Evolutionary conservation across 306 rosid species (phyloP).

Genomic region (Vicia faba): DNA sequence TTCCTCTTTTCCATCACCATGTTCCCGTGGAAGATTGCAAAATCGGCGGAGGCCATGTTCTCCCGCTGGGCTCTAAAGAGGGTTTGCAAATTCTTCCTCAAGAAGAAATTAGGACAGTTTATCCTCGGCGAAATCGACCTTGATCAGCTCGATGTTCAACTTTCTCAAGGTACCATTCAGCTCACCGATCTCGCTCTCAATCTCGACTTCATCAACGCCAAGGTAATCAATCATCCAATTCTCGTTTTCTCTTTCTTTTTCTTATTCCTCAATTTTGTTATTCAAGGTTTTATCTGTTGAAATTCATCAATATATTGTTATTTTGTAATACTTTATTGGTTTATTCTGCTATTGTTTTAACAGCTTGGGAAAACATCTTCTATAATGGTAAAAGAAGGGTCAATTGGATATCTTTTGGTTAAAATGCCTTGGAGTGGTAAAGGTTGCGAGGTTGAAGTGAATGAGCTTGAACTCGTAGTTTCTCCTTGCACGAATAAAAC

Average conservation of each 20-base stretch:
- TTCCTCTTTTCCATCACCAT: constrained; percentile 44
- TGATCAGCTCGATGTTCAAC: constrained; percentile 91
- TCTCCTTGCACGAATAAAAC: constrained; percentile 49
- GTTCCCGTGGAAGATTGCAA: constrained; percentile 87
- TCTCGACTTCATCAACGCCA: constrained; percentile 73
- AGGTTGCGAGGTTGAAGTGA: constrained; percentile 87
- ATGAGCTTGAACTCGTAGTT: constrained; percentile 84
- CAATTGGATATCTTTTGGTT: constrained; percentile 72
- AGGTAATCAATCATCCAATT: constrained; percentile 43
- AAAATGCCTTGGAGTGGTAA: constrained; percentile 89
- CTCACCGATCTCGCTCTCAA: constrained; percentile 90
- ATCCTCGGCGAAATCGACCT: constrained; percentile 85
- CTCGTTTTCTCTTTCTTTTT: background rate
- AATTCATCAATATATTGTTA: background rate
- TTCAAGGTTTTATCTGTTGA: too few species aligned
- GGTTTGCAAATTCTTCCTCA: constrained; percentile 79
- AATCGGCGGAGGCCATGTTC: constrained; percentile 95
- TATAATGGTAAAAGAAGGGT: constrained; percentile 76
- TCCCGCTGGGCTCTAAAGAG: constrained; percentile 86
- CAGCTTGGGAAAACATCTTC: constrained; percentile 65
- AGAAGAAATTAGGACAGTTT: constrained; percentile 92
- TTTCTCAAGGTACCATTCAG: constrained; percentile 80
- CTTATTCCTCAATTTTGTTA: background rate
- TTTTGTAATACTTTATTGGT: background rate
- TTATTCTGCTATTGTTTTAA: constrained; percentile 33